Evolutionary conservation across 139 green algal species (phyloP).

Genomic region (Monoraphidium neglectum): DNA sequence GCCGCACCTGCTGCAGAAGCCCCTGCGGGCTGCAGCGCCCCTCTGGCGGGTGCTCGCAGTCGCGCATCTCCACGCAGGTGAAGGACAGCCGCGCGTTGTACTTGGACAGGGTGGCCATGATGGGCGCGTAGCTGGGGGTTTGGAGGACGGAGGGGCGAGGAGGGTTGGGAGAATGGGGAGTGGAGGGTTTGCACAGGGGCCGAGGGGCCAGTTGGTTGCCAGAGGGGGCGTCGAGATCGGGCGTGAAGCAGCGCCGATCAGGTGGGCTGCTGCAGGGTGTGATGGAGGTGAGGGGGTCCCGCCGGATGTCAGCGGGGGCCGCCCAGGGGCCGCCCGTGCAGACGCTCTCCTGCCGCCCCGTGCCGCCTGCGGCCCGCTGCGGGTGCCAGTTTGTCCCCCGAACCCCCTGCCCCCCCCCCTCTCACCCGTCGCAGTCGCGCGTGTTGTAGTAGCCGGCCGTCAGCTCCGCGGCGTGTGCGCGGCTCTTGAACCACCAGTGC

Average conservation of each 20-base stretch:
- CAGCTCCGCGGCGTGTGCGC: conserved; percentile 93
- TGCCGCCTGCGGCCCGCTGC: too few relatives aligned
- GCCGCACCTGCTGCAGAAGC: conserved; percentile 73
- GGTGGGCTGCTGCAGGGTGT: too few relatives aligned
- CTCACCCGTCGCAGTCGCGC: conserved; percentile 76
- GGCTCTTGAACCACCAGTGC: conserved; percentile 99
- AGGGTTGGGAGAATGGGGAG: too few relatives aligned
- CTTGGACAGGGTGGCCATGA: conserved; percentile 35
- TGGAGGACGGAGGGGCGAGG: too few relatives aligned
- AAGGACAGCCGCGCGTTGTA: conserved; percentile 82
- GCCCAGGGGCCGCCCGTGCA: too few relatives aligned
- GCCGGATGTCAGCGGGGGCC: too few relatives aligned
- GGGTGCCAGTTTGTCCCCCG: background rate
- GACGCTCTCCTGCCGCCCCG: too few relatives aligned
- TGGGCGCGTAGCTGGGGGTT: conserved; percentile 40
- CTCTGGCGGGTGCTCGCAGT: conserved; percentile 95
- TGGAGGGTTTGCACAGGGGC: too few relatives aligned
- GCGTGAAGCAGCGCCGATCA: too few relatives aligned
- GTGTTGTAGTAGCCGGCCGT: conserved; percentile 99
- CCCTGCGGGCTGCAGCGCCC: conserved; percentile 88
- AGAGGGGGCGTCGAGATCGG: too few relatives aligned
- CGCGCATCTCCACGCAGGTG: conserved; percentile 99
- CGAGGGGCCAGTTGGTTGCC: too few relatives aligned
- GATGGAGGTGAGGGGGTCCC: too few relatives aligned
- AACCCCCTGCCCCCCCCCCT: conserved; percentile 68